phyloP scores from a whole-genome alignment of 2,329 filamentous ascomycete genomes.

The Trichophyton equinum region DNA sequence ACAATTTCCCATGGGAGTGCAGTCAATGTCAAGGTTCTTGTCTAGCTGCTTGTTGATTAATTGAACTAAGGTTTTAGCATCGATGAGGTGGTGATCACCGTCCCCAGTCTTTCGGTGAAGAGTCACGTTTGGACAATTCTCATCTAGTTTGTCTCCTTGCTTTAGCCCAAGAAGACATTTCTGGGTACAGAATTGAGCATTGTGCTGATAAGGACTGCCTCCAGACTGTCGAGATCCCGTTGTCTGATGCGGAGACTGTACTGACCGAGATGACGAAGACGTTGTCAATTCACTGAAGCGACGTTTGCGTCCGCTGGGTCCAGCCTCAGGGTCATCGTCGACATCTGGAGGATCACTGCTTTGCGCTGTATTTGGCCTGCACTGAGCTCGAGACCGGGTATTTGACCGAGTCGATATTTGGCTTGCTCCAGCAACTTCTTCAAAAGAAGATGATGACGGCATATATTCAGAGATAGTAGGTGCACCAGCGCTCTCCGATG shows the following conservation, averaged over 20 bases:
- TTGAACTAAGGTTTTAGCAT: constrained; percentile 13
- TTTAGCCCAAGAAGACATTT: constrained; percentile 20
- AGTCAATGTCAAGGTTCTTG: constrained; percentile 19
- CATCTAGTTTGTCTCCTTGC: constrained; percentile 14
- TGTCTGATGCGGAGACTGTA: background rate
- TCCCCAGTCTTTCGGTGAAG: constrained; percentile 13
- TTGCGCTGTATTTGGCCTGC: constrained; percentile 7
- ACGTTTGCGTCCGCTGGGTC: constrained; percentile 15
- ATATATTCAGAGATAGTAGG: constrained; percentile 12
- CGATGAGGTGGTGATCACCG: constrained; percentile 14
- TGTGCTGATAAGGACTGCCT: constrained; percentile 7
- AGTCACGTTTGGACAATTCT: constrained; percentile 18
- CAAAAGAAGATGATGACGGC: constrained; percentile 16
- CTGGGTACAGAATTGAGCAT: constrained; percentile 20
- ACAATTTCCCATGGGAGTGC: constrained; percentile 18
- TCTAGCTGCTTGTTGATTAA: constrained; percentile 20
- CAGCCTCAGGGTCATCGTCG: constrained; percentile 13
- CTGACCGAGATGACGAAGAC: constrained; percentile 11
- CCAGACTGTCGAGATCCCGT: background rate
- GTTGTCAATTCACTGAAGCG: constrained; percentile 17
- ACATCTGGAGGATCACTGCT: constrained; percentile 11
- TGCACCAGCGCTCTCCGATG: background rate
- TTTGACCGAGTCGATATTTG: constrained; percentile 14
- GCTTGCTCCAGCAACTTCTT: constrained; percentile 8
- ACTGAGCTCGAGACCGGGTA: constrained; percentile 8